Conservation (phyloP, 2,329 filamentous ascomycete genomes). For the Hymenoscyphus linearis region DNA sequence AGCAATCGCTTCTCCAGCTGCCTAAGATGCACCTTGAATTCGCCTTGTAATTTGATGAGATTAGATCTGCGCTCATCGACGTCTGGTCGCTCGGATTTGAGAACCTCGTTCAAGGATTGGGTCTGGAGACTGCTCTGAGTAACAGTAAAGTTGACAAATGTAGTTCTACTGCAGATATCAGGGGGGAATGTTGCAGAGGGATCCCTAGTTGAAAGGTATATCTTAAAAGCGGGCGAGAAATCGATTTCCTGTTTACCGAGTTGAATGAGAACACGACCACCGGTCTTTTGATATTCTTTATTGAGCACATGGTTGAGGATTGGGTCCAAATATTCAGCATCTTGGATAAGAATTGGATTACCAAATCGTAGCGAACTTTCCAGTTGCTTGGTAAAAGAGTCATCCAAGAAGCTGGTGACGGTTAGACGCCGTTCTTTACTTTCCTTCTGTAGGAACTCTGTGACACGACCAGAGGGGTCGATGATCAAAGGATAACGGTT, state of each 20-base stretch:
- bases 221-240: slow-evolving; percentile 92
- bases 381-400: slow-evolving; percentile 95
- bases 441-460: slow-evolving; percentile 92
- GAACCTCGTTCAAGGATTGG: slow-evolving; percentile 92
- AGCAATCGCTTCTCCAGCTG: slow-evolving; percentile 91
- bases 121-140: slow-evolving; percentile 98
- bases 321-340: slow-evolving; percentile 93
- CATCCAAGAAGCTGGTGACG: slow-evolving; percentile 95
- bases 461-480: slow-evolving; percentile 90
- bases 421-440: slow-evolving; percentile 90
- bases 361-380: slow-evolving; percentile 96
- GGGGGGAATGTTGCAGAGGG: slow-evolving; percentile 93
- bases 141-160: slow-evolving; percentile 98
- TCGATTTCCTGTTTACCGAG: slow-evolving; percentile 98
- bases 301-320: slow-evolving; percentile 98
- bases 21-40: slow-evolving; percentile 97
- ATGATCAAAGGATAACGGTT: slow-evolving; percentile 98
- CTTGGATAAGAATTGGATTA: slow-evolving; percentile 97
- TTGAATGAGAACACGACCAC: slow-evolving; percentile 95
- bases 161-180: slow-evolving; percentile 96
- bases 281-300: slow-evolving; percentile 98
- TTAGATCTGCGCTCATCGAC: slow-evolving; percentile 95
- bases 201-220: slow-evolving; percentile 92
- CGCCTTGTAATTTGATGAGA: slow-evolving; percentile 96
- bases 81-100: slow-evolving; percentile 95